These are phyloP conservation scores for Colletotrichum sp. DNA, from an alignment of 2,329 filamentous ascomycete genomes.

Conservation along the genomic window DNA sequence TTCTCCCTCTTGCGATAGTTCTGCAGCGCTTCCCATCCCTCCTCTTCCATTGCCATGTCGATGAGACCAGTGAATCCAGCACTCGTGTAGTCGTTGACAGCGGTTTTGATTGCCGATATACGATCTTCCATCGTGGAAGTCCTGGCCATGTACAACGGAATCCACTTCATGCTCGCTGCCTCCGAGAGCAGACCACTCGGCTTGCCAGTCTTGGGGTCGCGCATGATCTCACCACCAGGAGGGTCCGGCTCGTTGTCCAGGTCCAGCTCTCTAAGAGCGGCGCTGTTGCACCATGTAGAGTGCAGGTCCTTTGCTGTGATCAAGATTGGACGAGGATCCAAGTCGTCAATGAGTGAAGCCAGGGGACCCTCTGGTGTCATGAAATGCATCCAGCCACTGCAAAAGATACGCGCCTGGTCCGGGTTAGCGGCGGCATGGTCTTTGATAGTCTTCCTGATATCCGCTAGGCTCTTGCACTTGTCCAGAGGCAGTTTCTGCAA, in stretches of 20 bases:
- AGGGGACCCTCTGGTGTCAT: slow-evolving; percentile 57
- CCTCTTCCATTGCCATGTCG: slow-evolving; percentile 66
- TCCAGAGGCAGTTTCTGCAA: slow-evolving; percentile 56
- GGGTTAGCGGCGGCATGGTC: slow-evolving; percentile 50
- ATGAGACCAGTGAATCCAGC: slow-evolving; percentile 60
- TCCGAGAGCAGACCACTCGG: slow-evolving; percentile 58
- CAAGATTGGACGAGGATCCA: slow-evolving; percentile 57
- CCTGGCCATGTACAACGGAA: slow-evolving; percentile 58
- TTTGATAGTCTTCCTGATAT: slow-evolving; percentile 52
- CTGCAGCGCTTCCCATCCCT: slow-evolving; percentile 55
- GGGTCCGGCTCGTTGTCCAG: slow-evolving; percentile 51
- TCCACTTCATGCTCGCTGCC: slow-evolving; percentile 40
- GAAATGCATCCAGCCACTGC: slow-evolving; percentile 60
- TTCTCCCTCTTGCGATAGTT: slow-evolving; percentile 33
- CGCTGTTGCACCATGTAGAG: slow-evolving; percentile 60
- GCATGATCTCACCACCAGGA: slow-evolving; percentile 46
- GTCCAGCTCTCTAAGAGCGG: slow-evolving; percentile 55
- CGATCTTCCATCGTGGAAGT: slow-evolving; percentile 55
- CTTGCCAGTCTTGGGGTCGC: slow-evolving; percentile 47
- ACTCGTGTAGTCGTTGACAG: slow-evolving; percentile 52
- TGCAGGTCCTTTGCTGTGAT: slow-evolving; percentile 64
- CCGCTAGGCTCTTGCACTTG: slow-evolving; percentile 48
- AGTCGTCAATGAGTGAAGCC: slow-evolving; percentile 55
- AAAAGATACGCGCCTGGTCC: slow-evolving; percentile 48
- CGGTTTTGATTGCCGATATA: slow-evolving; percentile 47